phyloP scores from a whole-genome alignment of 163 green algal genomes.

The Chlorella variabilis region DNA sequence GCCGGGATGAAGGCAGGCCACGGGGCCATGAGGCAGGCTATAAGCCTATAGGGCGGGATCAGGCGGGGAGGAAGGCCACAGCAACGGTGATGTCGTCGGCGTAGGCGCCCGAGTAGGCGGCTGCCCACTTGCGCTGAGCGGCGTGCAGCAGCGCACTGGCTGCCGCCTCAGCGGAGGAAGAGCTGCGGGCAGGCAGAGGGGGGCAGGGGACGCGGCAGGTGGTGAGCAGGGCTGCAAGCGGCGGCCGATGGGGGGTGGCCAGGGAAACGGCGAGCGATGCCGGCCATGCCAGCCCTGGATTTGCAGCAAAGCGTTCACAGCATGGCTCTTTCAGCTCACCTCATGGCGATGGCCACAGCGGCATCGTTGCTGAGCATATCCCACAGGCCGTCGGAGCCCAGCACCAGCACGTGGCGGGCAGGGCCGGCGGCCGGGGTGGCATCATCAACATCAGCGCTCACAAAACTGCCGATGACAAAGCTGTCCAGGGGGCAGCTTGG shows the following conservation, averaged over 20 bases:
- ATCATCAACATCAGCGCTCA: too few species aligned
- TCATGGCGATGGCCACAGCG: constrained; percentile 75
- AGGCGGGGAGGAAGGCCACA: constrained; percentile 1
- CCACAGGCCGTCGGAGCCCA: constrained; percentile 93
- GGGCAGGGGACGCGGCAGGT: background rate
- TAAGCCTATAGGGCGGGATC: too few species aligned
- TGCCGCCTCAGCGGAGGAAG: background rate
- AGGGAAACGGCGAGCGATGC: too few species aligned
- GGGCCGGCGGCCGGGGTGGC: too few species aligned
- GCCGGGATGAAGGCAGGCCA: too few species aligned
- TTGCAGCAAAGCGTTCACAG: too few species aligned
- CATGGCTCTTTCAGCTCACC: too few species aligned
- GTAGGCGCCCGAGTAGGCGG: background rate
- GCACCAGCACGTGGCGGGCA: constrained; percentile 78
- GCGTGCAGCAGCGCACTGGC: background rate
- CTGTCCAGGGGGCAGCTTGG: background rate
- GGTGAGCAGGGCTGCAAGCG: background rate
- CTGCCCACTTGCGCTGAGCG: constrained; percentile 13
- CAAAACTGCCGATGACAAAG: too few species aligned
- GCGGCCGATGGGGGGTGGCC: too few species aligned
- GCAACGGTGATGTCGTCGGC: background rate
- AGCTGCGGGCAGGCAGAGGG: background rate
- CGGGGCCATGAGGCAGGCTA: too few species aligned
- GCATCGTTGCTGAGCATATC: constrained; percentile 91
- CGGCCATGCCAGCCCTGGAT: too few species aligned